phyloP scores from a whole-genome alignment of 805 yeast genomes.

The Wickerhamia fluorescens region DNA sequence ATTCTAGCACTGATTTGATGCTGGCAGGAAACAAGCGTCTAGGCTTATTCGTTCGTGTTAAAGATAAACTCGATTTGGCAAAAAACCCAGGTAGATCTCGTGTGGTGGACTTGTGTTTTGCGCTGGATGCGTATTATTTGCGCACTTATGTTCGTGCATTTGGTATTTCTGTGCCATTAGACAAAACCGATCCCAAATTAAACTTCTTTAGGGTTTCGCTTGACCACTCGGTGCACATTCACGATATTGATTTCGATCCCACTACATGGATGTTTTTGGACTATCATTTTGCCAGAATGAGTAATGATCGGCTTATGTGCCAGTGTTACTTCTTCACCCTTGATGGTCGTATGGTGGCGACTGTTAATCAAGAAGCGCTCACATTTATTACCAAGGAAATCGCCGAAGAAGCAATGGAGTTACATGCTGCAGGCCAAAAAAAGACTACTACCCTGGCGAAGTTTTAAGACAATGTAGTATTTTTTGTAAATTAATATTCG shows the following conservation, averaged over 20 bases:
- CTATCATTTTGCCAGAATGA: constrained; percentile 22
- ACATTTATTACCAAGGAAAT: constrained; percentile 6
- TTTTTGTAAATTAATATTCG: too few species aligned
- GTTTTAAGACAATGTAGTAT: too few species aligned
- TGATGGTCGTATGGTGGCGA: constrained; percentile 23
- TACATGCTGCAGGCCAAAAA: too few species aligned
- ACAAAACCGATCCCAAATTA: constrained; percentile 1
- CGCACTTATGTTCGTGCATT: constrained; percentile 20
- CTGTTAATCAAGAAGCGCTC: constrained; percentile 29
- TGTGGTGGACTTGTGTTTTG: constrained; percentile 15
- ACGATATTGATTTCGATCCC: constrained; percentile 30
- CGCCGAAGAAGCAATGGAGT: constrained; percentile 2
- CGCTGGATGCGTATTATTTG: constrained; percentile 27
- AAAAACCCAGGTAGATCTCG: constrained; percentile 13
- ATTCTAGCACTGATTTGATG: constrained; percentile 1
- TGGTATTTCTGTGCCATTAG: constrained; percentile 8
- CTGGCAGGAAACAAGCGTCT: constrained; percentile 11
- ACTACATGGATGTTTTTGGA: constrained; percentile 31
- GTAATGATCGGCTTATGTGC: constrained; percentile 30
- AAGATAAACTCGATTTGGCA: constrained; percentile 21
- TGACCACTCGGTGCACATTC: constrained; percentile 30
- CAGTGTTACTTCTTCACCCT: constrained; percentile 17
- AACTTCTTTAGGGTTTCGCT: constrained; percentile 31
- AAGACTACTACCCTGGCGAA: too few species aligned
- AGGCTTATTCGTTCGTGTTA: constrained; percentile 25